phyloP scores from a whole-genome alignment of 495 filamentous ascomycete species.

The Hyaloscypha bicolor region DNA sequence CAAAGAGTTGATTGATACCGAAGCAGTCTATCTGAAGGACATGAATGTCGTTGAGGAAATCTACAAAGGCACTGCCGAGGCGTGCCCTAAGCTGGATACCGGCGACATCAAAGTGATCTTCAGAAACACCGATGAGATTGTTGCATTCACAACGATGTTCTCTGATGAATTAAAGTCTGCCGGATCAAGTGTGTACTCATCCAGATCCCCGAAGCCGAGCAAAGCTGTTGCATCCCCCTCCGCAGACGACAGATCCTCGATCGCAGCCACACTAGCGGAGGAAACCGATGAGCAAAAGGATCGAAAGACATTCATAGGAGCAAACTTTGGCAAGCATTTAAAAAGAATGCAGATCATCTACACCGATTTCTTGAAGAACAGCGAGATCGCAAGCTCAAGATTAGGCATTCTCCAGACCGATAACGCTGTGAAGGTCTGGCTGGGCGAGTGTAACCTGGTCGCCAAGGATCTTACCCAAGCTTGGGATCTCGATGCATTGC shows the following conservation, averaged over 20 bases:
- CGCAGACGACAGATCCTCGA: slow-evolving; percentile 24
- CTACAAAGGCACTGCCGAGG: slow-evolving; percentile 91
- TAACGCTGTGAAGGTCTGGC: slow-evolving; percentile 81
- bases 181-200: slow-evolving; percentile 69
- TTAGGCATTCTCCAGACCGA: slow-evolving; percentile 72
- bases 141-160: slow-evolving; percentile 78
- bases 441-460: slow-evolving; percentile 85
- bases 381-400: slow-evolving; percentile 79
- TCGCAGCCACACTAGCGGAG: slow-evolving; percentile 36
- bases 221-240: background rate
- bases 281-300: slow-evolving; percentile 70
- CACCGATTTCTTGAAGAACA: slow-evolving; percentile 82
- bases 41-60: slow-evolving; percentile 97
- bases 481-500: slow-evolving; percentile 90
- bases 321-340: slow-evolving; percentile 74
- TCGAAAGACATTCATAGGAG: slow-evolving; percentile 72
- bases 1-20: slow-evolving; percentile 90
- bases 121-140: slow-evolving; percentile 84
- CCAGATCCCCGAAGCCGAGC: slow-evolving; percentile 34
- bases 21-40: slow-evolving; percentile 82
- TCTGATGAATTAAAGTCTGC: slow-evolving; percentile 77
- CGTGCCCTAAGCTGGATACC: slow-evolving; percentile 73
- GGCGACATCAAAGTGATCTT: slow-evolving; percentile 89
- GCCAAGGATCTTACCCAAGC: slow-evolving; percentile 87
- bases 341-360: slow-evolving; percentile 82